A percentile compares a stretch with the other conserved stretches of the same genome.
Conservation (phyloP, 1,139 yeast species). For the Wickerhamomyces sp. region DNA sequence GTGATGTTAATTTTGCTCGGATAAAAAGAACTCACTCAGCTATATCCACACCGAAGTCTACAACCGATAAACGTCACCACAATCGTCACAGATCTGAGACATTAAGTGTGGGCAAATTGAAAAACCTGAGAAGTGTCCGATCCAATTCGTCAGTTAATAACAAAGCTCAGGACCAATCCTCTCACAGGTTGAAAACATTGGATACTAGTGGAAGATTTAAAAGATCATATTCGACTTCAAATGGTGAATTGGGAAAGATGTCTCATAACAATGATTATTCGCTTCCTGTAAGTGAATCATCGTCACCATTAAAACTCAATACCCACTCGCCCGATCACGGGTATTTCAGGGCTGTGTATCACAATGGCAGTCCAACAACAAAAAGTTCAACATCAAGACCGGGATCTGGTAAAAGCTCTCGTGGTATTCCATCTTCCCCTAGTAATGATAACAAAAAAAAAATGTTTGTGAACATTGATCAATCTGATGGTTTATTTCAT, state of each 20-base stretch:
- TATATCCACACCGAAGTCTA: not conserved
- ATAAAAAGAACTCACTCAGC: not conserved
- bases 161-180: not conserved
- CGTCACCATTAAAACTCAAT: slow-evolving; percentile 12
- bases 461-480: slow-evolving; percentile 14
- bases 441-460: slow-evolving; percentile 3
- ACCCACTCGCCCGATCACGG: not conserved
- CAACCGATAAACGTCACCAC: slow-evolving; percentile 7
- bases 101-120: slow-evolving; percentile 13
- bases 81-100: slow-evolving; percentile 23
- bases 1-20: not conserved
- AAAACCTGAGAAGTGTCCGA: slow-evolving; percentile 14
- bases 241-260: slow-evolving; percentile 8
- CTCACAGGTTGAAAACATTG: not conserved
- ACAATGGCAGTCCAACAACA: slow-evolving; percentile 4
- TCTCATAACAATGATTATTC: slow-evolving; percentile 10
- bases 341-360: slow-evolving; percentile 7
- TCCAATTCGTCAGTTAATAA: slow-evolving; percentile 13
- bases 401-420: not conserved
- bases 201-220: slow-evolving; percentile 6
- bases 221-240: slow-evolving; percentile 21
- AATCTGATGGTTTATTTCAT: slow-evolving; percentile 18
- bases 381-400: not conserved
- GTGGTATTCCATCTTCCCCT: not conserved
- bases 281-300: slow-evolving; percentile 11